Percentiles rank a stretch among this genome's conserved stretches.
Conservation (phyloP, 176 grass and related monocot species). For the Triticum dicoccoides region DNA sequence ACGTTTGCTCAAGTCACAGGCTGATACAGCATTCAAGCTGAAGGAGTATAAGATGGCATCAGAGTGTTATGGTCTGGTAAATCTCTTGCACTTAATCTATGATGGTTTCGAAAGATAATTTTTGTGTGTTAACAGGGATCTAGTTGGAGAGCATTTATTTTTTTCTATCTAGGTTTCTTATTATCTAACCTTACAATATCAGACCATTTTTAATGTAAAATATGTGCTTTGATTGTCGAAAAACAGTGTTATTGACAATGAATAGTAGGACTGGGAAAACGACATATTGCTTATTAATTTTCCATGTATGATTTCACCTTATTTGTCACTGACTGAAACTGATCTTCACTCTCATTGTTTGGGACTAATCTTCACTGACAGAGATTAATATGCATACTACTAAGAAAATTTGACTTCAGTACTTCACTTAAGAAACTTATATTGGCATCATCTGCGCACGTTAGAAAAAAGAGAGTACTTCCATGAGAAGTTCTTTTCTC, state of each 20-base stretch:
- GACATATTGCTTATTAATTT: not conserved
- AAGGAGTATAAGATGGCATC: conserved; percentile 26
- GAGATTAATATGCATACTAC: not conserved
- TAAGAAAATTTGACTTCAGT: not conserved
- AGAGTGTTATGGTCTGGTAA: conserved; percentile 6
- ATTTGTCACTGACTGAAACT: not conserved
- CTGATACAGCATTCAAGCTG: not conserved
- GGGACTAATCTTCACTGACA: not conserved
- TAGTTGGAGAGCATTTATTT: not conserved
- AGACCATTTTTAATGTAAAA: not conserved
- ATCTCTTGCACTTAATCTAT: not conserved
- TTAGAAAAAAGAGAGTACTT: not conserved
- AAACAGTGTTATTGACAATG: not conserved
- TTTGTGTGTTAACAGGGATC: not conserved
- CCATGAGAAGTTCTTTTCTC: not conserved
- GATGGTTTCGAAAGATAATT: not conserved
- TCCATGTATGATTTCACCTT: not conserved
- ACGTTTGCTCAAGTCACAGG: not conserved
- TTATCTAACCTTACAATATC: not conserved
- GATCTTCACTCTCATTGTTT: not conserved
- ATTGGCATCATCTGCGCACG: not conserved
- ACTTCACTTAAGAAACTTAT: not conserved
- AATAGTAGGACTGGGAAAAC: not conserved
- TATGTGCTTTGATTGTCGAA: not conserved
- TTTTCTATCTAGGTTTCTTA: not conserved